A percentile compares a stretch with the other conserved stretches of the same genome.
Evolutionary conservation across 1,284 basidiomycete species (phyloP).

Genomic region (Stygiomarasmius scandens): DNA sequence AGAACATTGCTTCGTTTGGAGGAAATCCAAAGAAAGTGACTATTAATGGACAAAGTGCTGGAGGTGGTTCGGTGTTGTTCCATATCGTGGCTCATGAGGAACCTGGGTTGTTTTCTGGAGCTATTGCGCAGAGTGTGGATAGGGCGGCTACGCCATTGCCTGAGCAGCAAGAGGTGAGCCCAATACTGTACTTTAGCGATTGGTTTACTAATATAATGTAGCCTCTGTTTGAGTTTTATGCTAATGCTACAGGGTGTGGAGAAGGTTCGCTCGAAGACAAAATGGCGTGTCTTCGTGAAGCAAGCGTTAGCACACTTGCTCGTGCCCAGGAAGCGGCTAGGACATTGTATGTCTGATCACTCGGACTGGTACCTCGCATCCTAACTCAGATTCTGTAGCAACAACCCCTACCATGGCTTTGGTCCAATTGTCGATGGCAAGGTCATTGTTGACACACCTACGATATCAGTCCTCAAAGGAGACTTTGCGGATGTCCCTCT

Average conservation of each 20-base stretch:
- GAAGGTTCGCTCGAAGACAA: slow-evolving; percentile 35
- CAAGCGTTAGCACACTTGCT: slow-evolving; percentile 50
- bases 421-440: slow-evolving; percentile 52
- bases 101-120: slow-evolving; percentile 47
- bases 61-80: slow-evolving; percentile 55
- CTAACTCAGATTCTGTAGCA: slow-evolving; percentile 17
- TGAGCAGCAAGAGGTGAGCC: slow-evolving; percentile 49
- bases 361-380: neutral
- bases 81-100: slow-evolving; percentile 52
- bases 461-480: slow-evolving; percentile 43
- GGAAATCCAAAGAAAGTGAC: slow-evolving; percentile 59
- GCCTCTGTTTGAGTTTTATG: slow-evolving; percentile 55
- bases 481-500: slow-evolving; percentile 53
- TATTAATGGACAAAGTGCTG: slow-evolving; percentile 67
- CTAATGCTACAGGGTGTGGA: slow-evolving; percentile 49
- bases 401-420: slow-evolving; percentile 42
- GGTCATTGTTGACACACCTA: slow-evolving; percentile 50
- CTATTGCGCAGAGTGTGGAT: slow-evolving; percentile 62
- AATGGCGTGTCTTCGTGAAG: slow-evolving; percentile 50
- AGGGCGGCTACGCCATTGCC: slow-evolving; percentile 50
- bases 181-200: slow-evolving; percentile 13
- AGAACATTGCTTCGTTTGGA: slow-evolving; percentile 63
- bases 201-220: neutral
- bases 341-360: slow-evolving; percentile 4
- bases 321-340: slow-evolving; percentile 53